Percentiles rank a stretch among this genome's conserved stretches.
Conservation (phyloP, 2,329 filamentous ascomycete genomes). For the Xylariaceae sp. region DNA sequence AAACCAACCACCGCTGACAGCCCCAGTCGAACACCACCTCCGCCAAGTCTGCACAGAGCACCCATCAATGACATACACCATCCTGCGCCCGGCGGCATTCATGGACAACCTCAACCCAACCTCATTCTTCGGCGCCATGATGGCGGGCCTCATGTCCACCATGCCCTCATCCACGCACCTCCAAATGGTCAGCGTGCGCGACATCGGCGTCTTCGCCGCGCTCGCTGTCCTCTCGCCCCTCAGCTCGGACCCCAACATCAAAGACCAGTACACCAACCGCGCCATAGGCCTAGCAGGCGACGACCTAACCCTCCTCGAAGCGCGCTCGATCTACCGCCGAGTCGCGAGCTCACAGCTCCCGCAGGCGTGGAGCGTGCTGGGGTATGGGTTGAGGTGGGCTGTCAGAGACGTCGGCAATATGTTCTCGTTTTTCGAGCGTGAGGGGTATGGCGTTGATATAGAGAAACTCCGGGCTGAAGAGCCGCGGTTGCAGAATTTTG, state of each 20-base stretch:
- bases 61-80: slow-evolving; percentile 35
- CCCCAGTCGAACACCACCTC: slow-evolving; percentile 12
- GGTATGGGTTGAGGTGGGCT: slow-evolving; percentile 28
- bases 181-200: slow-evolving; percentile 37
- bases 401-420: slow-evolving; percentile 33
- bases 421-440: slow-evolving; percentile 38
- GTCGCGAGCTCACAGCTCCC: slow-evolving; percentile 30
- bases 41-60: slow-evolving; percentile 13
- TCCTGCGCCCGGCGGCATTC: slow-evolving; percentile 40
- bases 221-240: slow-evolving; percentile 28
- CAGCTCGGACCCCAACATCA: slow-evolving; percentile 9
- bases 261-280: slow-evolving; percentile 26
- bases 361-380: slow-evolving; percentile 32
- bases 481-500: slow-evolving; percentile 34
- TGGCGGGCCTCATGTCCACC: slow-evolving; percentile 33
- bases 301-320: slow-evolving; percentile 34
- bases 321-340: slow-evolving; percentile 27
- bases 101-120: slow-evolving; percentile 40
- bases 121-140: slow-evolving; percentile 30
- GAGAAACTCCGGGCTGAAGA: slow-evolving; percentile 27
- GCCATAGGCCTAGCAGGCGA: slow-evolving; percentile 37
- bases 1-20: background rate
- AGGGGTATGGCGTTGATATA: slow-evolving; percentile 42
- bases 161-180: slow-evolving; percentile 30
- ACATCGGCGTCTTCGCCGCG: slow-evolving; percentile 39